Conservation (phyloP, 1,139 yeast genomes). For the Debaryomyces udenii region DNA sequence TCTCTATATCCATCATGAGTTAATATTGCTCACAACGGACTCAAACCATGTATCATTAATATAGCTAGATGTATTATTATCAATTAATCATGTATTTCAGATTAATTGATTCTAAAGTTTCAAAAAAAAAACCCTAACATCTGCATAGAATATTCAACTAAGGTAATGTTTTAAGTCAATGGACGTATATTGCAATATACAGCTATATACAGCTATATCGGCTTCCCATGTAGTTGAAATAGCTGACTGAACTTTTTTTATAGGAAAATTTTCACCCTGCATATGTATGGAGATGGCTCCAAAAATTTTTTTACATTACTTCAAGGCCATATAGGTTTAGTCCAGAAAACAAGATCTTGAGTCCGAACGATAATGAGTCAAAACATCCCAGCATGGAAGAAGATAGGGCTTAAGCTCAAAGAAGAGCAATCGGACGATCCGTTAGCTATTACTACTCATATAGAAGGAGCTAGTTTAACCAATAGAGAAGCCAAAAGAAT, state of each 20-base stretch:
- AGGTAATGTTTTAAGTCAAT: background rate
- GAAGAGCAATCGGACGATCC: constrained; percentile 44
- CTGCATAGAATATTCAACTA: constrained; percentile 13
- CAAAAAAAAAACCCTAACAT: constrained; percentile 13
- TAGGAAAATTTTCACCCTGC: constrained; percentile 2
- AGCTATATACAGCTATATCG: constrained; percentile 1
- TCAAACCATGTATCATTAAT: constrained; percentile 55
- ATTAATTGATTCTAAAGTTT: constrained; percentile 9
- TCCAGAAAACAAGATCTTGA: too few species aligned
- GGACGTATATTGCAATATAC: constrained; percentile 4
- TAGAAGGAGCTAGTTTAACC: constrained; percentile 51
- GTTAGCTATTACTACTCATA: constrained; percentile 40
- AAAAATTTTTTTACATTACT: background rate
- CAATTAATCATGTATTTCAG: constrained; percentile 18
- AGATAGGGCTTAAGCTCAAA: constrained; percentile 70
- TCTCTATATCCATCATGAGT: constrained; percentile 58
- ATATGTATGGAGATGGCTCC: constrained; percentile 7
- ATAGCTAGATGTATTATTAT: constrained; percentile 32
- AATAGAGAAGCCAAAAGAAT: constrained; percentile 51
- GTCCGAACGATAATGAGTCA: constrained; percentile 9
- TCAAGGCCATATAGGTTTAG: too few species aligned
- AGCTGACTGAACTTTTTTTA: background rate
- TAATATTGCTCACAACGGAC: constrained; percentile 42
- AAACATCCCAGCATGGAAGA: constrained; percentile 86
- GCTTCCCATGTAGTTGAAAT: too few species aligned